Evolutionary conservation across 345 rosid species (phyloP), one percentile per base, ranked within the genome.

Genomic region (Corchorus olitorius): DNA sequence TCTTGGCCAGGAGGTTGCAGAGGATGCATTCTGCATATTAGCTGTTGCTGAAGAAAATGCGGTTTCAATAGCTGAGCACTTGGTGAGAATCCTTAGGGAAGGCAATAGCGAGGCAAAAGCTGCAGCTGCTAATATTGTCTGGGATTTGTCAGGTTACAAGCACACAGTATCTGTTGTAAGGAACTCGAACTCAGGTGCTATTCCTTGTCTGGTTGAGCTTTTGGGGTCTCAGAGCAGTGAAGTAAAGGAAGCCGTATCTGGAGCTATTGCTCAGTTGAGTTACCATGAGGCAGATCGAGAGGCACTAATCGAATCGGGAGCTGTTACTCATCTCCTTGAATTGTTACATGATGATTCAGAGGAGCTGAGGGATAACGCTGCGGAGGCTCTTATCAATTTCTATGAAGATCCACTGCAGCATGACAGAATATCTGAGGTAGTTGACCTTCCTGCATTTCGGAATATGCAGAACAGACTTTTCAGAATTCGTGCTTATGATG

Each of bases 31-130:
- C 37, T 86, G 88, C 78, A 45, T 88, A 72, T 66, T 87, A 77
- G 88, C 92, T 68, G 83, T 88, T 67, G 84, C 84, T 39, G 92
- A 87, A 61, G 82, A n/a, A 60, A 90, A 87, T 80, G 89, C 89
- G 2, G 78, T 82, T 76, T 46, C 64, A 55, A 88, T 90, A 72
- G 87, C 83, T 45, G 88, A 87, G 46, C 84, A 86, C 39, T 66
- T 87, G 66, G 92, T 86, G 70, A 86, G 88, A 81, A 86, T 90
- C 66, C 83, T 88, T 71, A 86, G 87, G 81, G 89, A 87, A 78
- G 92, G 92, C 2, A 84, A 87, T 65, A 58, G 63, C 48, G 87
- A 83, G 52, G 78, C 91, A 50, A 89, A 87, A 74, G 20, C 79
- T 62, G 83, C 90, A 5, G 92, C 92, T 53, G 81, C 88, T 76